Evolutionary conservation across 129 eudicot genomes (phyloP), one percentile per base, ranked within the genome.

Genomic region (Pittosporum tobira): DNA sequence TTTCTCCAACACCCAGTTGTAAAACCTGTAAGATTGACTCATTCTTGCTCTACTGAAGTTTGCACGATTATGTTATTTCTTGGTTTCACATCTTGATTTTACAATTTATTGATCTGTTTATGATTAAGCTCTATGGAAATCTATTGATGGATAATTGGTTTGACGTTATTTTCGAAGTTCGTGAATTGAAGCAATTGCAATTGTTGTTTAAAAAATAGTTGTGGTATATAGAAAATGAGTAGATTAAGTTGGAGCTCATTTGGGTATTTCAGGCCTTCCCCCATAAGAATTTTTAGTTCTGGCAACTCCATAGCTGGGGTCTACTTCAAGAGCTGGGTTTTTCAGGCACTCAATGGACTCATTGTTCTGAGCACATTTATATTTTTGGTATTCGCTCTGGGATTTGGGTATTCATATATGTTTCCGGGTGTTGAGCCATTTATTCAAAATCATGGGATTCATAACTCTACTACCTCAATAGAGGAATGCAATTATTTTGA

Each of bases 401-500:
- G 71, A 59, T 80, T 65, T 63, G 87, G 84, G 44, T 85, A 73
- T 78, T 54, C 75, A 23, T 77, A 54, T 68, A 42, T 70, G 37
- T 73, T 60, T 30, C 65, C 79, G 19, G 62, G 59, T 65, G 57
- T 63, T 43, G 50, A 65, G 2, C 67, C 73, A 12, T 48, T 61
- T 43, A 67, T 53, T 6, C 66, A 48, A 23, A 30, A 57, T 20
- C 13, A 43, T 10, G 69, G 29, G 52, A 58, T 59, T 43, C 51
- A 51, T 38, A 42, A 58, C 30, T 48, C 53, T 4, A 57, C 68
- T 1, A 51, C 68, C 60, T 47, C 64, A 23, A 31, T 25, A 6
- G 68, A 58, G 2, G 60, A 38, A 1, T 90, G 97, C 67, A 66
- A 90, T 79, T 63, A 77, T 48, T 90, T 77, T 78, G 84, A 85